These are phyloP conservation scores for Silene latifolia DNA, from an alignment of 148 eudicot genomes.

Conservation along the genomic window DNA sequence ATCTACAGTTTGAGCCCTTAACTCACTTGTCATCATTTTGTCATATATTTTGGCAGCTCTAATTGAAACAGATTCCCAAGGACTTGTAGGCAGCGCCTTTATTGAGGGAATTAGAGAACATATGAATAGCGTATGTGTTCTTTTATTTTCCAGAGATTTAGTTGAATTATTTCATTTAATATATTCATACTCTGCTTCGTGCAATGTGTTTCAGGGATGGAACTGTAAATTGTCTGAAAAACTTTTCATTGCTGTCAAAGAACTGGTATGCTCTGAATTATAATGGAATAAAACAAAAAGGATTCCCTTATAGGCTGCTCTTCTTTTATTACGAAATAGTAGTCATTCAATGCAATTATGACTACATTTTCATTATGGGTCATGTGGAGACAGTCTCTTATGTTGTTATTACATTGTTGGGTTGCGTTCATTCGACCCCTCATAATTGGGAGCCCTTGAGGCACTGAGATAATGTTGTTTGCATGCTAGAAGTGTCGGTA, in stretches of 20 bases:
- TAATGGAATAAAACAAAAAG: too few relatives aligned
- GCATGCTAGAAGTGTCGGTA: neutral
- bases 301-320: too few relatives aligned
- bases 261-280: slow-evolving; percentile 46
- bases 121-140: slow-evolving; percentile 59
- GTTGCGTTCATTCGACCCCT: too few relatives aligned
- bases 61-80: slow-evolving; percentile 92
- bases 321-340: too few relatives aligned
- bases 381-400: too few relatives aligned
- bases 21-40: slow-evolving; percentile 15
- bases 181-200: slow-evolving; percentile 16
- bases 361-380: too few relatives aligned
- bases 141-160: slow-evolving; percentile 5
- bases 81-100: slow-evolving; percentile 87
- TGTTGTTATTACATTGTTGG: too few relatives aligned
- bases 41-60: slow-evolving; percentile 55
- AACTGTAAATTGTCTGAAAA: slow-evolving; percentile 70
- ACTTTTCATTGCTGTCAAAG: slow-evolving; percentile 93
- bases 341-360: too few relatives aligned
- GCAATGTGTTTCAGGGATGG: slow-evolving; percentile 64
- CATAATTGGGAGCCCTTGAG: too few relatives aligned
- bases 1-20: neutral
- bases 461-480: too few relatives aligned
- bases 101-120: slow-evolving; percentile 93
- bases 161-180: slow-evolving; percentile 8